phyloP scores from a whole-genome alignment of 345 rosid genomes.

The Excoecaria cochinchinensis region DNA sequence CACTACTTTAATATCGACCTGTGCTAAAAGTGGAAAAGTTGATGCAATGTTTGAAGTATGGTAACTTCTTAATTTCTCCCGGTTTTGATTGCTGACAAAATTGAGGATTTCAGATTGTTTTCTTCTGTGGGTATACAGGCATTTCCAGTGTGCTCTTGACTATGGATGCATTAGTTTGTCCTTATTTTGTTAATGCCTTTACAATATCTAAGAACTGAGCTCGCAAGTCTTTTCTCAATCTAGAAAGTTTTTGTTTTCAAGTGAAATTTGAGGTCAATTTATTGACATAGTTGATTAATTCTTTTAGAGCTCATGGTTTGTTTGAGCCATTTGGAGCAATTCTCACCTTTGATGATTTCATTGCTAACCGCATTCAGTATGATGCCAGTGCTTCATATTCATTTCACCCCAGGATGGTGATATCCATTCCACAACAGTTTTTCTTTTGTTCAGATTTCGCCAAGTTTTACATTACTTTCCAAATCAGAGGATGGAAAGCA shows the following conservation, averaged over 20 bases:
- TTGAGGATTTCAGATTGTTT: background rate
- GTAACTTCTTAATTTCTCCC: conserved; percentile 22
- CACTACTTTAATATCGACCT: conserved; percentile 87
- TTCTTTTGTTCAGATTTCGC: background rate
- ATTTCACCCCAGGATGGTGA: background rate
- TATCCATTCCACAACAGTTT: background rate
- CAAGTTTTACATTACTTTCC: background rate
- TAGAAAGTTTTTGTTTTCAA: background rate
- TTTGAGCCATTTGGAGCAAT: background rate
- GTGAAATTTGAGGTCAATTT: conserved; percentile 1
- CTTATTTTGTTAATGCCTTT: background rate
- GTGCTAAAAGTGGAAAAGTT: conserved; percentile 92
- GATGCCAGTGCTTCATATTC: background rate
- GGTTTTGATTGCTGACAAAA: conserved; percentile 3
- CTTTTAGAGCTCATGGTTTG: background rate
- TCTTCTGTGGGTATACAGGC: background rate
- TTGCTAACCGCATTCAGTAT: background rate
- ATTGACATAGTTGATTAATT: background rate
- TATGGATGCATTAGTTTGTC: background rate
- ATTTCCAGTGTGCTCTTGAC: background rate
- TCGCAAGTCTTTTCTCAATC: background rate
- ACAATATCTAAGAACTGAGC: background rate
- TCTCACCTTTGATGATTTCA: background rate
- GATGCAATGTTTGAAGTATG: conserved; percentile 94
- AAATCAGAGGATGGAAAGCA: background rate